Conservation (phyloP, 2,329 filamentous ascomycete species). For the Gliomastix tumulicola region DNA sequence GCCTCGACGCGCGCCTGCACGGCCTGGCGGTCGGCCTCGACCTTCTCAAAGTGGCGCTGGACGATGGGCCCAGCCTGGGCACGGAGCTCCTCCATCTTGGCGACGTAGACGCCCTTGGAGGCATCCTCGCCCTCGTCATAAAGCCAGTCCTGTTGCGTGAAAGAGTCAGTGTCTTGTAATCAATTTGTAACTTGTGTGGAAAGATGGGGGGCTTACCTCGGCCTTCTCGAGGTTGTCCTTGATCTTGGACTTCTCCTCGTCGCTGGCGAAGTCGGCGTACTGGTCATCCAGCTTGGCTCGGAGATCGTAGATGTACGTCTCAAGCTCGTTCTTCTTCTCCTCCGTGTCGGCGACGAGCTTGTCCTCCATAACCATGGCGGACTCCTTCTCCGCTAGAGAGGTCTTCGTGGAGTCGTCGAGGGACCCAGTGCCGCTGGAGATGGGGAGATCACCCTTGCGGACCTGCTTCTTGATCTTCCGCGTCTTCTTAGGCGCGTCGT, state of each 20-base stretch:
- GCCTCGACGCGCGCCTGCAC: slow-evolving; percentile 71
- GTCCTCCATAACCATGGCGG: slow-evolving; percentile 92
- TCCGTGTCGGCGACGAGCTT: slow-evolving; percentile 97
- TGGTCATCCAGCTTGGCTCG: slow-evolving; percentile 91
- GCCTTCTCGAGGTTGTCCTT: slow-evolving; percentile 73
- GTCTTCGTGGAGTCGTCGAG: slow-evolving; percentile 65
- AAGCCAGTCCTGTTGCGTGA: slow-evolving; percentile 95
- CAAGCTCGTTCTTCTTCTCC: slow-evolving; percentile 99
- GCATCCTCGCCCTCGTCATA: slow-evolving; percentile 96
- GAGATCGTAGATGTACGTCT: slow-evolving; percentile 95
- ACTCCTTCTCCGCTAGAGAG: slow-evolving; percentile 71
- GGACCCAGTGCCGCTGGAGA: slow-evolving; percentile 75
- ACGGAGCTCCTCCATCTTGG: slow-evolving; percentile 95
- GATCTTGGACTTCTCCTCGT: slow-evolving; percentile 87
- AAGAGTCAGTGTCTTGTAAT: too few species aligned
- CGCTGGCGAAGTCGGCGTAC: slow-evolving; percentile 80
- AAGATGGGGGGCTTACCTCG: slow-evolving; percentile 60
- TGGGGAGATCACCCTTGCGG: slow-evolving; percentile 89
- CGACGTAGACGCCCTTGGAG: slow-evolving; percentile 85
- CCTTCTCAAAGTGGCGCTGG: slow-evolving; percentile 92
- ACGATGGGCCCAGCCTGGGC: slow-evolving; percentile 84
- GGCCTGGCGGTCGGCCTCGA: slow-evolving; percentile 77
- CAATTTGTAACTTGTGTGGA: too few species aligned
- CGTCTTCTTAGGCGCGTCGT: slow-evolving; percentile 71
- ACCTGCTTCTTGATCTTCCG: slow-evolving; percentile 99